Conservation (phyloP, 148 eudicot species). For the Euryodendron excelsum region DNA sequence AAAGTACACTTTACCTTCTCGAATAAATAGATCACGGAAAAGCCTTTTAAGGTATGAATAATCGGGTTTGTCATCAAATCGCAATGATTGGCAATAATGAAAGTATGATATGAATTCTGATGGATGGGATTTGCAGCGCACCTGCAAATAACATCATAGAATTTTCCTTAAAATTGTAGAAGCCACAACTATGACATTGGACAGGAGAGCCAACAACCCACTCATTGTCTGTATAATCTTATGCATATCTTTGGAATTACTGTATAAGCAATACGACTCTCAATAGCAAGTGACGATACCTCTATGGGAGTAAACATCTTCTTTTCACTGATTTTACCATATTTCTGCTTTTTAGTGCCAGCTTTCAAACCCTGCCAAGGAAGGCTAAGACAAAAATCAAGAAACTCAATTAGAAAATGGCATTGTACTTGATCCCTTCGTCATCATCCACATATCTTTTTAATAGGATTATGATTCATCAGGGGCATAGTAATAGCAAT, state of each 20-base stretch:
- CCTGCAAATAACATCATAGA: too few species aligned
- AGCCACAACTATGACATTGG: too few species aligned
- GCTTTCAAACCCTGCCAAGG: too few species aligned
- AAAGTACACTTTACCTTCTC: too few species aligned
- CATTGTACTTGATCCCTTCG: too few species aligned
- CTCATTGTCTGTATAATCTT: too few species aligned
- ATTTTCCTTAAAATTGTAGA: too few species aligned
- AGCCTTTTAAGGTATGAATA: slow-evolving; percentile 56
- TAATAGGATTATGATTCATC: background rate
- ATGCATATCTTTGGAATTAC: background rate
- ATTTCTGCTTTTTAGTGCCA: slow-evolving; percentile 94
- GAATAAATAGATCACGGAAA: slow-evolving; percentile 54
- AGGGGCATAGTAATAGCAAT: background rate
- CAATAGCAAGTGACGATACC: slow-evolving; percentile 29
- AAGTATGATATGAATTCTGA: slow-evolving; percentile 55
- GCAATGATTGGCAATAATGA: slow-evolving; percentile 54
- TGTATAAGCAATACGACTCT: background rate
- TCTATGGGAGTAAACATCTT: slow-evolving; percentile 94
- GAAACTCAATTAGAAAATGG: too few species aligned
- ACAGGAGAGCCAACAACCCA: too few species aligned
- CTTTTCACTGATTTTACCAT: slow-evolving; percentile 93
- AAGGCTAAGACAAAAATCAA: too few species aligned
- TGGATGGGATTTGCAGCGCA: too few species aligned
- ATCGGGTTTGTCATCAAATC: slow-evolving; percentile 60
- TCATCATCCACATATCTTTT: too few species aligned